Evolutionary conservation across 306 rosid genomes (phyloP), one percentile per base, ranked within the genome.

Genomic region (Styphnolobium japonicum): DNA sequence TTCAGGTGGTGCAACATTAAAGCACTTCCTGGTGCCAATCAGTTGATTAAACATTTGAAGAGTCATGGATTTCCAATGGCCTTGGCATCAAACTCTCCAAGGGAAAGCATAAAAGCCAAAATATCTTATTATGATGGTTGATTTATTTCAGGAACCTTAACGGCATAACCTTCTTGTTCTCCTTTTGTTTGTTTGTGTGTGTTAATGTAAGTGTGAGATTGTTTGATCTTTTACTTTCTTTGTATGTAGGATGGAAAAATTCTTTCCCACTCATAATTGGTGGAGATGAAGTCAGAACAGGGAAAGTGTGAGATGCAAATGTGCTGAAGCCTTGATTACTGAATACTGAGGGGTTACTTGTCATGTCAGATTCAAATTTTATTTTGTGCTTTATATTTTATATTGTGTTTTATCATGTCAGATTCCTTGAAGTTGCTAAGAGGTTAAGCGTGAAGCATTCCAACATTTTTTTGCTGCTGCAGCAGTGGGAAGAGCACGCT

Each of bases 41-140:
- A 96, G 71, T 67, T 95, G 86, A 89, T 95, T 56, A 93, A 91
- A 71, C 97, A 95, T 87, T 89, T 95, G 80, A 87, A 60, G 33
- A 73, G 77, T 76, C 93, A 90, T 66, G 83, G 80, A 49, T 92
- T 95, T 71, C 91, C 94, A 37, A 66, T 92, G 90, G 97, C 91
- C 29, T 78, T 95, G 89, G 98, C 97, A 56, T 95, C 98, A 58
- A 95, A 95, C 85, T 91, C 98, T 75, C 87, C 88, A 25, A 88
- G 84, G 75, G 87, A 84, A 74, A 80, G 66, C 86, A 75, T 95
- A 79, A 92, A 95, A 78, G 86, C 90, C 80, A 95, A 95, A 84
- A 84, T 95, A 79, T 95, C 96, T 63, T 92, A 61, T 80, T 98
- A 90, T 63, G 83, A 74, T 33, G 98, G 98, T 92, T 86, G 61